These are phyloP conservation scores for Aspergillus quadrilineatus DNA, from an alignment of 2,329 filamentous ascomycete species.

Conservation along the genomic window DNA sequence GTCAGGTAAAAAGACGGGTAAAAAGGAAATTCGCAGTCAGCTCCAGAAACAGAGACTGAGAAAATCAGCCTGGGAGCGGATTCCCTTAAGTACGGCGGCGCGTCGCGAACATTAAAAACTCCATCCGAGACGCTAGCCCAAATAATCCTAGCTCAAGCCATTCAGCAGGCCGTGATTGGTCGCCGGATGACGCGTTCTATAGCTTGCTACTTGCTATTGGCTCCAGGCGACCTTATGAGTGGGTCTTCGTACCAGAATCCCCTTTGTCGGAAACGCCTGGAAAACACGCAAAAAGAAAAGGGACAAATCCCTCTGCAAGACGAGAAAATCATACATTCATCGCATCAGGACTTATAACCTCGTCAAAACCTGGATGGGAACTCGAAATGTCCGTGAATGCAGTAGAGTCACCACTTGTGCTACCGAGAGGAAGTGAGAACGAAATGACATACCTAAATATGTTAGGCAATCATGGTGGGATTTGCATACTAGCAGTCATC, in stretches of 20 bases:
- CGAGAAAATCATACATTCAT: slow-evolving; percentile 2
- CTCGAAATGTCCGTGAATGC: neutral
- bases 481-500: neutral
- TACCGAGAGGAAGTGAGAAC: slow-evolving; percentile 16
- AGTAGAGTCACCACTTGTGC: slow-evolving; percentile 14
- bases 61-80: slow-evolving; percentile 41
- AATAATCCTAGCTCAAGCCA: slow-evolving; percentile 35
- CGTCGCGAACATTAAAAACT: slow-evolving; percentile 31
- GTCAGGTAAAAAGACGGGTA: slow-evolving; percentile 17
- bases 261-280: slow-evolving; percentile 24
- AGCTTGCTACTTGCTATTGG: slow-evolving; percentile 26
- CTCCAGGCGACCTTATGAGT: slow-evolving; percentile 5
- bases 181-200: slow-evolving; percentile 25
- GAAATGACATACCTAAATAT: slow-evolving; percentile 25
- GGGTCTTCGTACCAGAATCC: slow-evolving; percentile 26
- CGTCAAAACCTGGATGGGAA: neutral
- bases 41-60: slow-evolving; percentile 40
- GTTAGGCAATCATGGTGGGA: slow-evolving; percentile 24
- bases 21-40: slow-evolving; percentile 27
- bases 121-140: slow-evolving; percentile 37
- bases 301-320: neutral
- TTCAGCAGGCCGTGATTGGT: slow-evolving; percentile 33
- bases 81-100: slow-evolving; percentile 44
- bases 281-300: slow-evolving; percentile 16
- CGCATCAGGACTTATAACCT: slow-evolving; percentile 2